Evolutionary conservation across 495 filamentous ascomycete genomes (phyloP), one percentile per base, ranked within the genome.

Genomic region (Hyaloscypha variabilis): DNA sequence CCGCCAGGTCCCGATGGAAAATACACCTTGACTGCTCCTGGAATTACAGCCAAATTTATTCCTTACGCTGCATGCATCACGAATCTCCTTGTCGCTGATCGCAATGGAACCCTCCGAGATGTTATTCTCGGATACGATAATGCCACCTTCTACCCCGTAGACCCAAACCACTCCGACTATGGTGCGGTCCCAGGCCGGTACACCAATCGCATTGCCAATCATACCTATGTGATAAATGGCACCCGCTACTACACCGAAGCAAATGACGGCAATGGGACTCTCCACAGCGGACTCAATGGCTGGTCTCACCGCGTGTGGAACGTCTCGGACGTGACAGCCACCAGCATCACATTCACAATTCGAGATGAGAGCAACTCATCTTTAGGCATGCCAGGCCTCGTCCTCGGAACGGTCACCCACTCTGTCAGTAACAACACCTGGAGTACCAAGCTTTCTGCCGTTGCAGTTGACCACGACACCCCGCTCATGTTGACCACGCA

Each of bases 121-220:
- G 81, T 94, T 28, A 83, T 93, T 25, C 85, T 89, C 30, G 92
- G 92, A 50, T 94, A 90, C 69, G 91, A 94, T 72, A 89, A 93
- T 69, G 88, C 89, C 26, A 86, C 76, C 50, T 80, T 88, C 58
- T 96, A 94, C 73, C 71, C 81, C 8, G 77, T 85, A 28, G 90
- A 93, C 69, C 76, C 75, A 53, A 81, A 84, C 58, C 90, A 91
- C 75, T 90, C 90, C 57, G 90, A 88, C 78, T 89, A 90, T 64
- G 90, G 91, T 52, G 80, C 87, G 5, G 84, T 91, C 25, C 88
- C 87, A 8, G 91, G 91, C 42, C 88, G 91, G 24, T 94, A 94
- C 71, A 90, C 89, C 57, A 94, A 96, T 75, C 89, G 90, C 56
- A 96, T 94, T 77, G 91, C 88, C 79, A 94, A 94, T 75, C 26